Conservation (phyloP, 1,139 yeast genomes). For the Geotrichum restrictum region DNA sequence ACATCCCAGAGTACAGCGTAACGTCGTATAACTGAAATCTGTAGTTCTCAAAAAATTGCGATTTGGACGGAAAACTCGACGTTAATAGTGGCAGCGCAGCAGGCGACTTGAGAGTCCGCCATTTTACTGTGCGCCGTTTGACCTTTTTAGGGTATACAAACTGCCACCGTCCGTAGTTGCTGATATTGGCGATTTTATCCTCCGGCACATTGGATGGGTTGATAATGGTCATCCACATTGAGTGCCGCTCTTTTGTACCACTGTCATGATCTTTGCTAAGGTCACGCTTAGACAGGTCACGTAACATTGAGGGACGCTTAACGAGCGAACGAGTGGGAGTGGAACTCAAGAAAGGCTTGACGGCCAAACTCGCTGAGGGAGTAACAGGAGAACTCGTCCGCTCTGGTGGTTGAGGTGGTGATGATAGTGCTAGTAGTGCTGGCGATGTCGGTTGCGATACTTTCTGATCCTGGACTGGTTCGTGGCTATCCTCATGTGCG, state of each 20-base stretch:
- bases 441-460: background rate
- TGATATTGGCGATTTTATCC: conserved; percentile 28
- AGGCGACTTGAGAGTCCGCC: conserved; percentile 91
- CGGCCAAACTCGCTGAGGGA: background rate
- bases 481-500: no score
- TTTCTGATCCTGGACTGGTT: no score
- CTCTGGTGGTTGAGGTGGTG: background rate
- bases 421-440: background rate
- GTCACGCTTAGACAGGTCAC: background rate
- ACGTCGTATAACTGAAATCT: conserved; percentile 61
- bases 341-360: no score
- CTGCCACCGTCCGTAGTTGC: conserved; percentile 70
- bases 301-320: background rate
- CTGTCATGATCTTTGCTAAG: no score
- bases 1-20: conserved; percentile 52
- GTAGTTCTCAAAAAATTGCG: conserved; percentile 50
- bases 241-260: conserved; percentile 16
- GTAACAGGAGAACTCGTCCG: background rate
- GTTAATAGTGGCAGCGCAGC: conserved; percentile 85
- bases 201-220: conserved; percentile 34
- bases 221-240: conserved; percentile 33
- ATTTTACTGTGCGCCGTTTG: conserved; percentile 66
- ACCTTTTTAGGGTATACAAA: conserved; percentile 75
- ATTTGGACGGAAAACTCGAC: conserved; percentile 64
- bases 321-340: background rate